A percentile compares a stretch with the other conserved stretches of the same genome.
These are phyloP conservation scores for Kregervanrija pseudodelftensis DNA, from an alignment of 805 yeast species.

Conservation along the genomic window DNA sequence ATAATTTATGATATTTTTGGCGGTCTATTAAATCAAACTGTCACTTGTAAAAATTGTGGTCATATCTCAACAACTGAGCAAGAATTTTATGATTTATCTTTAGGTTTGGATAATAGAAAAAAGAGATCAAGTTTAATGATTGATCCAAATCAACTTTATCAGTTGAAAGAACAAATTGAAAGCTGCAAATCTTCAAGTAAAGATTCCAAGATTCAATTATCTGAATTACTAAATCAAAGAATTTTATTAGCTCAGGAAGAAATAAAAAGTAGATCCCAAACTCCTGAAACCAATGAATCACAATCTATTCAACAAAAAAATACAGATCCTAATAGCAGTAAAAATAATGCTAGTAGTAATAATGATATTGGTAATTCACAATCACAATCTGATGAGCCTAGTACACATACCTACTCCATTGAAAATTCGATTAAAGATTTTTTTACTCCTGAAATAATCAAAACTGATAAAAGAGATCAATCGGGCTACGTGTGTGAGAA, in stretches of 20 bases:
- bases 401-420: constrained; percentile 42
- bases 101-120: constrained; percentile 57
- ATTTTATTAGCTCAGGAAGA: constrained; percentile 22
- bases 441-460: constrained; percentile 75
- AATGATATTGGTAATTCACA: constrained; percentile 4
- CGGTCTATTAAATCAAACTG: constrained; percentile 77
- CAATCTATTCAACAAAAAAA: not conserved
- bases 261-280: constrained; percentile 19
- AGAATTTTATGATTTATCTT: constrained; percentile 86
- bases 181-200: constrained; percentile 19
- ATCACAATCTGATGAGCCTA: not conserved
- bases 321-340: not conserved
- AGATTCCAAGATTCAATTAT: constrained; percentile 18
- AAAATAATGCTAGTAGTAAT: not conserved
- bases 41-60: constrained; percentile 78
- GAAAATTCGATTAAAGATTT: constrained; percentile 73
- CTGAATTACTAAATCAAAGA: constrained; percentile 24
- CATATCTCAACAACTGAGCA: constrained; percentile 81
- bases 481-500: constrained; percentile 84
- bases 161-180: constrained; percentile 22
- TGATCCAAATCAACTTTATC: constrained; percentile 22
- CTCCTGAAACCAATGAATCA: constrained; percentile 15
- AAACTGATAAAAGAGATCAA: constrained; percentile 56
- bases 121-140: constrained; percentile 30
- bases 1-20: constrained; percentile 92